A percentile compares a stretch with the other conserved stretches of the same genome.
Evolutionary conservation across 2,329 filamentous ascomycete species (phyloP).

Genomic region (Pezicula radicicola): DNA sequence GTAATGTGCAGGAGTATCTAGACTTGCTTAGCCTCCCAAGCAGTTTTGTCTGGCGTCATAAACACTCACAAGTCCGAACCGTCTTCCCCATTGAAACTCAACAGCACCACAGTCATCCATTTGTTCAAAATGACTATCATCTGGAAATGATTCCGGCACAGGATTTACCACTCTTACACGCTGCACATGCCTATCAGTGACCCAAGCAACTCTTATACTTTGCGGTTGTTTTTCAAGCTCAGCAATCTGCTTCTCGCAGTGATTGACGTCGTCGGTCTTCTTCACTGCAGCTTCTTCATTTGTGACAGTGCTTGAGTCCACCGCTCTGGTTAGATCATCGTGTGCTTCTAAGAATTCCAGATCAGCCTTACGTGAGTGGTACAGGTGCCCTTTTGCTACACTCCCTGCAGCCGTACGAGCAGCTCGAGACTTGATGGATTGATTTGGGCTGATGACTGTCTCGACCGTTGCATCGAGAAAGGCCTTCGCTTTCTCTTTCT

Average conservation of each 20-base stretch:
- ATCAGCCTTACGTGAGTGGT: conserved; percentile 32
- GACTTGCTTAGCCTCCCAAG: not conserved
- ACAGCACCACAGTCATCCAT: conserved; percentile 19
- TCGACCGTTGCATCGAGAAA: conserved; percentile 7
- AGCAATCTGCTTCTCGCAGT: conserved; percentile 19
- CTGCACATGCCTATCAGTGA: conserved; percentile 32
- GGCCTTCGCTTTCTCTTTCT: conserved; percentile 8
- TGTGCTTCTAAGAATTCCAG: conserved; percentile 32
- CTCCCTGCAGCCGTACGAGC: conserved; percentile 15
- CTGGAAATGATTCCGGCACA: conserved; percentile 13
- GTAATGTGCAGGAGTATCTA: conserved; percentile 28
- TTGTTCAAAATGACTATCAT: conserved; percentile 21
- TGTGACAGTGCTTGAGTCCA: not conserved
- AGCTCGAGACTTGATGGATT: conserved; percentile 13
- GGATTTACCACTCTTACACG: conserved; percentile 26
- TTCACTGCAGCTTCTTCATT: conserved; percentile 13
- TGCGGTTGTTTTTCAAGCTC: conserved; percentile 24
- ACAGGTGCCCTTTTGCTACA: conserved; percentile 18
- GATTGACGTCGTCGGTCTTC: conserved; percentile 4
- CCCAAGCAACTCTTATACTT: conserved; percentile 31
- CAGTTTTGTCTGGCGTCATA: not conserved
- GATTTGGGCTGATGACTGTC: conserved; percentile 15
- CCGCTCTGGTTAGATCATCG: conserved; percentile 14
- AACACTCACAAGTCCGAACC: conserved; percentile 22
- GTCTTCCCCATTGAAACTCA: conserved; percentile 28